Conservation (phyloP, 192 early-diverging fungal species). For the Backusella westeae region DNA sequence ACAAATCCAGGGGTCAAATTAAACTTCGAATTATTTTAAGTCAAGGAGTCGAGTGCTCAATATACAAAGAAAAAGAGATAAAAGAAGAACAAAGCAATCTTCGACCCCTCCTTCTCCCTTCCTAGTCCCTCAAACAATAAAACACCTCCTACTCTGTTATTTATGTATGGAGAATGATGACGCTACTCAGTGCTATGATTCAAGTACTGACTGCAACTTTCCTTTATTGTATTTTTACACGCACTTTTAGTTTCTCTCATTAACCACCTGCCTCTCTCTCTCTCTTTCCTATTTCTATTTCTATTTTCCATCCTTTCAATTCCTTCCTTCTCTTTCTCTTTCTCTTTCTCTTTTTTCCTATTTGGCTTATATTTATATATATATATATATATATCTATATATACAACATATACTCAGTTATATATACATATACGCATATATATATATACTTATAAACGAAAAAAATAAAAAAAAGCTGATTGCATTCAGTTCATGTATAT, state of each 20-base stretch:
- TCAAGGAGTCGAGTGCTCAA: neutral
- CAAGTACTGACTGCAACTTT: slow-evolving; percentile 1
- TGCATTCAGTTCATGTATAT: slow-evolving; percentile 2
- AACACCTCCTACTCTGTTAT: neutral
- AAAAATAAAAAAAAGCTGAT: neutral
- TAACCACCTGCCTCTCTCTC: neutral
- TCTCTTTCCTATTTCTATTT: neutral
- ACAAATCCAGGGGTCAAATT: neutral
- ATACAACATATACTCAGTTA: too few relatives aligned
- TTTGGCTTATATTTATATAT: neutral
- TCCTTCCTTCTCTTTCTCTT: neutral
- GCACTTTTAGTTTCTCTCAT: neutral
- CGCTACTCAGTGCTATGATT: neutral
- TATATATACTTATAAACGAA: neutral
- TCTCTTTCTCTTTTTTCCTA: neutral
- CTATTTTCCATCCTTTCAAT: neutral
- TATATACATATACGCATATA: neutral
- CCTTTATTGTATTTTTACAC: slow-evolving; percentile 7
- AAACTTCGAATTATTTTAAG: neutral
- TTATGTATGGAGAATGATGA: slow-evolving; percentile 6
- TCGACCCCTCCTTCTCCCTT: neutral
- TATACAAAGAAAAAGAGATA: neutral
- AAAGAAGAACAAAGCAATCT: neutral
- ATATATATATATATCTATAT: too few relatives aligned
- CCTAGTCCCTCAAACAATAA: neutral